phyloP scores from a whole-genome alignment of 495 filamentous ascomycete species.

The Tuber borchii region DNA sequence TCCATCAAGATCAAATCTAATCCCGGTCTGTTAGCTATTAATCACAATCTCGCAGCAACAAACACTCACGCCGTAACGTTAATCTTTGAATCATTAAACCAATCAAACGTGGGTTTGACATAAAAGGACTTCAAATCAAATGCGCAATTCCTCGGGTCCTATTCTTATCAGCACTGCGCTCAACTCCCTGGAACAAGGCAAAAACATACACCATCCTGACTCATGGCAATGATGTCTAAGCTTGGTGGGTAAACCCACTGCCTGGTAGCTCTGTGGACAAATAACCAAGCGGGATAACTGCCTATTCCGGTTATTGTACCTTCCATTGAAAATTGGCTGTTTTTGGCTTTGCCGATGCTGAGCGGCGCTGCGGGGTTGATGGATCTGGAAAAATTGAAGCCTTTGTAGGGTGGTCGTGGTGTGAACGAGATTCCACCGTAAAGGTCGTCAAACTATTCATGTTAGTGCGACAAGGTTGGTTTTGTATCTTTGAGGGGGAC shows the following conservation, averaged over 20 bases:
- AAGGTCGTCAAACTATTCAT: background rate
- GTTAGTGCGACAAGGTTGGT: background rate
- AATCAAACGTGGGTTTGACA: background rate
- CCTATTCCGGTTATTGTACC: background rate
- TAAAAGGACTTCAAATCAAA: conserved; percentile 4
- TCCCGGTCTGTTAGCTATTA: background rate
- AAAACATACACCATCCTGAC: background rate
- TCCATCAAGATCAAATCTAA: background rate
- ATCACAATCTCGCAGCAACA: background rate
- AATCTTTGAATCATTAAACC: background rate
- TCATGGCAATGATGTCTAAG: background rate
- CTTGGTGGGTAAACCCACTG: background rate
- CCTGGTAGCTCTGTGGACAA: background rate
- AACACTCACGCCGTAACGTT: conserved; percentile 2
- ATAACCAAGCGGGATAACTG: background rate
- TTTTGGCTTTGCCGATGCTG: background rate
- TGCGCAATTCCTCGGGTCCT: background rate
- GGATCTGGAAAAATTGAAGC: conserved; percentile 1
- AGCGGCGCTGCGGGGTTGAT: background rate
- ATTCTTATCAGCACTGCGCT: background rate
- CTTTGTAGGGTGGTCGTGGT: background rate
- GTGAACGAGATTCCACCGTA: background rate
- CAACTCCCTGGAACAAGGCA: background rate
- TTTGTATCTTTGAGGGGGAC: background rate
- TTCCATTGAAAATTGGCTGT: background rate